Conservation (phyloP, 2,329 filamentous ascomycete genomes). For the Claviceps capensis region DNA sequence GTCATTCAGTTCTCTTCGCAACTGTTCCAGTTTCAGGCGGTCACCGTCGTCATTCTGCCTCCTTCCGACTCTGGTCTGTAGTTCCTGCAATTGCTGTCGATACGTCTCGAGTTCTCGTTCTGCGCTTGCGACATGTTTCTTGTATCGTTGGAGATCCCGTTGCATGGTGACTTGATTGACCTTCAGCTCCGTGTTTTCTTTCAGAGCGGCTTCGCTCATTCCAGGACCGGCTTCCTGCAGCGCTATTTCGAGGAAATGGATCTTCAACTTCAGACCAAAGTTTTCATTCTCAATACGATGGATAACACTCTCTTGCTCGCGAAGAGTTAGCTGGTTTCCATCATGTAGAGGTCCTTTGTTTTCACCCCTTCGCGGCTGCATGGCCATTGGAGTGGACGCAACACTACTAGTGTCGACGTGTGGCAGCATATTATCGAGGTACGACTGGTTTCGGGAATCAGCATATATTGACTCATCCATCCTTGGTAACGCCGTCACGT, state of each 20-base stretch:
- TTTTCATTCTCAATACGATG: constrained; percentile 98
- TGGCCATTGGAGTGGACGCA: constrained; percentile 68
- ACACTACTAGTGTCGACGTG: constrained; percentile 66
- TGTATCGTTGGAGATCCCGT: constrained; percentile 71
- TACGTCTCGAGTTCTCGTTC: constrained; percentile 81
- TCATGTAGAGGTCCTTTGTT: constrained; percentile 61
- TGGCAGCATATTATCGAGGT: constrained; percentile 58
- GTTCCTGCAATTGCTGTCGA: constrained; percentile 64
- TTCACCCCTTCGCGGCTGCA: constrained; percentile 48
- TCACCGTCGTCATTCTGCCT: constrained; percentile 60
- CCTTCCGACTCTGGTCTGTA: constrained; percentile 68
- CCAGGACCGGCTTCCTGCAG: constrained; percentile 77
- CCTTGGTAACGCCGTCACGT: constrained; percentile 60
- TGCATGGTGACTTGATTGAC: constrained; percentile 85
- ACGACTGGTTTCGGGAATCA: constrained; percentile 49
- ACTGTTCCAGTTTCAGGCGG: constrained; percentile 42
- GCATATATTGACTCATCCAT: constrained; percentile 62
- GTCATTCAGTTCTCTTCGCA: constrained; percentile 43
- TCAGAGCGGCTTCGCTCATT: constrained; percentile 76
- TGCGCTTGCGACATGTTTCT: constrained; percentile 68
- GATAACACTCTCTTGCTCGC: constrained; percentile 91
- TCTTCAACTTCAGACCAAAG: constrained; percentile 91
- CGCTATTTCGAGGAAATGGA: constrained; percentile 89
- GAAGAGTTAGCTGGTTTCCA: constrained; percentile 79
- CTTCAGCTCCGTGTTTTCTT: constrained; percentile 93